Conservation (phyloP, 371 early-diverging fungal genomes). For the Mucor indicus region DNA sequence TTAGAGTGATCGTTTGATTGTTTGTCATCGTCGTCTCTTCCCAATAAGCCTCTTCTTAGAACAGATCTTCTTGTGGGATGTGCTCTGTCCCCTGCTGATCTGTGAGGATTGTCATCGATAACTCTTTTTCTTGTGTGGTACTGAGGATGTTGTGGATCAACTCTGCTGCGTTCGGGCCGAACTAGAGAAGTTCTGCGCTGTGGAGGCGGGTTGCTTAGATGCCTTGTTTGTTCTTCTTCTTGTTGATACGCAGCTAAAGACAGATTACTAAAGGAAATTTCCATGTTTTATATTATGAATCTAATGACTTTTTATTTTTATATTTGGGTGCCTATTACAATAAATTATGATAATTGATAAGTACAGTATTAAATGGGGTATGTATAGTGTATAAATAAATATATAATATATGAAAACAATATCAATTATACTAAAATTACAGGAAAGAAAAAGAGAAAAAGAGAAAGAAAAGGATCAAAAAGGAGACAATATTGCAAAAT, state of each 20-base stretch:
- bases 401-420: no score
- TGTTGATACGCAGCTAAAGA: constrained; percentile 2
- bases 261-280: constrained; percentile 11
- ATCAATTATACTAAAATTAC: no score
- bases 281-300: no score
- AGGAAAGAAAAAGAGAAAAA: neutral
- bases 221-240: neutral
- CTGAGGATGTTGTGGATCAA: constrained; percentile 54
- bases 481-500: constrained; percentile 1
- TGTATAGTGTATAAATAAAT: no score
- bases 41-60: constrained; percentile 19
- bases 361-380: no score
- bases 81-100: constrained; percentile 5
- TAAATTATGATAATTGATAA: no score
- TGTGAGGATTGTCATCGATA: constrained; percentile 1
- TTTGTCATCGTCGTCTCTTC: constrained; percentile 15
- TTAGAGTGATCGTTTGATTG: neutral
- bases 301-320: no score
- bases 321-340: neutral
- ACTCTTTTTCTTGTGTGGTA: constrained; percentile 43
- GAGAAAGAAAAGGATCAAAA: neutral
- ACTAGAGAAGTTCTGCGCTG: constrained; percentile 61
- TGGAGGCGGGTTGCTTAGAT: neutral
- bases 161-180: constrained; percentile 66
- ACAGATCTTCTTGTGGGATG: constrained; percentile 16